These are phyloP conservation scores for Dipteronia sinensis DNA, from an alignment of 345 rosid species.

Conservation along the genomic window DNA sequence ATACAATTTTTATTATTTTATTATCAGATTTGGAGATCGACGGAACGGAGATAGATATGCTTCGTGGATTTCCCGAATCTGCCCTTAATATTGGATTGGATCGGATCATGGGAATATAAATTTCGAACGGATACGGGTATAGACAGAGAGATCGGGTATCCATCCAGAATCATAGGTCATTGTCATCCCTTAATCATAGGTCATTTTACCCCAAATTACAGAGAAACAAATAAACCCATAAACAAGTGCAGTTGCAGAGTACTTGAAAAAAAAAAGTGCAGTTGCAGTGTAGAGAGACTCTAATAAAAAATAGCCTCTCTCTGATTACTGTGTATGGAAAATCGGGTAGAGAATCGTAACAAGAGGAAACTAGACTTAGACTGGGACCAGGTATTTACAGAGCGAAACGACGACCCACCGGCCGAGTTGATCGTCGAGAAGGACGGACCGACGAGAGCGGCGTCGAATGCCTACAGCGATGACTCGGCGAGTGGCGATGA, in stretches of 20 bases:
- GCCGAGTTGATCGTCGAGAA: slow-evolving; percentile 32
- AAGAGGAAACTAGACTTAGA: slow-evolving; percentile 43
- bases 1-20: no score
- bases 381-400: slow-evolving; percentile 35
- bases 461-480: slow-evolving; percentile 18
- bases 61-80: no score
- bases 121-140: no score
- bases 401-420: slow-evolving; percentile 30
- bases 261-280: background rate
- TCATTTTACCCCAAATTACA: background rate
- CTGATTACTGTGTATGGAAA: slow-evolving; percentile 18
- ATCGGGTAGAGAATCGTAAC: slow-evolving; percentile 19
- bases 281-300: background rate
- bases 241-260: background rate
- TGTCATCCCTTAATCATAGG: no score
- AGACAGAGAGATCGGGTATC: no score
- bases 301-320: background rate
- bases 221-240: background rate
- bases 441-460: slow-evolving; percentile 13
- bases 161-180: no score
- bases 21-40: no score
- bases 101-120: no score
- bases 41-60: no score
- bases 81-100: no score
- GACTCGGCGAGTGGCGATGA: slow-evolving; percentile 27